Evolutionary conservation across 306 rosid species (phyloP).

Genomic region (Fagus crenata): DNA sequence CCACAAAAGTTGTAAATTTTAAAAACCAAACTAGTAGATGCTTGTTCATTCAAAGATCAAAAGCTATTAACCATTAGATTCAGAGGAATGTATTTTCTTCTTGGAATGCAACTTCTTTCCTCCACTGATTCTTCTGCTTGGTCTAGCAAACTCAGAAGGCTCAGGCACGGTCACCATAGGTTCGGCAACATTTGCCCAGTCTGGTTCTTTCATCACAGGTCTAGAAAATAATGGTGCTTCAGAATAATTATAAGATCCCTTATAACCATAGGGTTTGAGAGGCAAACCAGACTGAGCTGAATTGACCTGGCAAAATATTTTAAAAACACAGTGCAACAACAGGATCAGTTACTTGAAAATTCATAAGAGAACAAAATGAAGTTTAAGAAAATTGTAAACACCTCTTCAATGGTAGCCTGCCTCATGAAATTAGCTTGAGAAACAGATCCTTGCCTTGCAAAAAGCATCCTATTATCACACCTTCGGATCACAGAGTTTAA

Average conservation of each 20-base stretch:
- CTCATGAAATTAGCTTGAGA: constrained; percentile 66
- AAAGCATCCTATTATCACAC: constrained; percentile 48
- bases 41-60: neutral
- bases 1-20: neutral
- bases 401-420: constrained; percentile 53
- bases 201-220: constrained; percentile 33
- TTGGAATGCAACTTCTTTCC: constrained; percentile 31
- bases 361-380: constrained; percentile 11
- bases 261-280: constrained; percentile 39
- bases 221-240: constrained; percentile 65
- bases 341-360: neutral
- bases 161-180: constrained; percentile 38
- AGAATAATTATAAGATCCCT: constrained; percentile 33
- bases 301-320: constrained; percentile 39
- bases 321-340: neutral
- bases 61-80: constrained; percentile 42
- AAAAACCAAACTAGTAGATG: neutral
- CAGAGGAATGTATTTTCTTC: constrained; percentile 31
- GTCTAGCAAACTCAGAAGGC: constrained; percentile 59
- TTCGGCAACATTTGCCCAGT: constrained; percentile 26
- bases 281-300: constrained; percentile 25
- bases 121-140: constrained; percentile 27
- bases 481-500: constrained; percentile 52
- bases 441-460: constrained; percentile 67
- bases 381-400: constrained; percentile 21